Conservation (phyloP, 2,329 filamentous ascomycete species). For the Sporothrix dimorphospora region DNA sequence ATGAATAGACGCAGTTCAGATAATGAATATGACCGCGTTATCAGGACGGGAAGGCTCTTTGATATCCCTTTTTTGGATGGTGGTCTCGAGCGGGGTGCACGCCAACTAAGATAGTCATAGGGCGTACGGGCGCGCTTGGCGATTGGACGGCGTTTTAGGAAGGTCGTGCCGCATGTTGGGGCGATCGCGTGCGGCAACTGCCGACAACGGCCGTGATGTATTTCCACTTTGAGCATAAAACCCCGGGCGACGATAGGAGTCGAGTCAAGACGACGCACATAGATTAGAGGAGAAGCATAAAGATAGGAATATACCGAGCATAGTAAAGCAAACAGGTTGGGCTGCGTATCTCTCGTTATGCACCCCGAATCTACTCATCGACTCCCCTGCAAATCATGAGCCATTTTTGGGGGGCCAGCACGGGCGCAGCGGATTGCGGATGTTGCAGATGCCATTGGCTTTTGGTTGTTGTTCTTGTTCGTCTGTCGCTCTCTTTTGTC, state of each 20-base stretch:
- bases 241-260: no score
- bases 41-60: background rate
- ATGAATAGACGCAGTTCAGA: no score
- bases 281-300: background rate
- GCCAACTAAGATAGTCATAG: slow-evolving; percentile 5
- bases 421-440: no score
- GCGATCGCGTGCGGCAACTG: slow-evolving; percentile 6
- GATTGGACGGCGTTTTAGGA: slow-evolving; percentile 15
- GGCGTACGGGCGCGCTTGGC: background rate
- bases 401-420: no score
- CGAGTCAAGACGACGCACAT: no score
- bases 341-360: no score
- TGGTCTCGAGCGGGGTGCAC: slow-evolving; percentile 17
- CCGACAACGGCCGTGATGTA: slow-evolving; percentile 2
- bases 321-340: no score
- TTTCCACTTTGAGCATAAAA: slow-evolving; percentile 13
- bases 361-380: no score
- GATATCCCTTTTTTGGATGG: background rate
- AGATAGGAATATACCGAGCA: background rate
- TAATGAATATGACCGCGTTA: background rate
- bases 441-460: no score
- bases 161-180: slow-evolving; percentile 1
- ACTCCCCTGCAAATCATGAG: no score
- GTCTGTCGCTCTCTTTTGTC: no score
- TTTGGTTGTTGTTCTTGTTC: no score